Conservation (phyloP, 805 yeast species). For the Barnettozyma sp. region DNA sequence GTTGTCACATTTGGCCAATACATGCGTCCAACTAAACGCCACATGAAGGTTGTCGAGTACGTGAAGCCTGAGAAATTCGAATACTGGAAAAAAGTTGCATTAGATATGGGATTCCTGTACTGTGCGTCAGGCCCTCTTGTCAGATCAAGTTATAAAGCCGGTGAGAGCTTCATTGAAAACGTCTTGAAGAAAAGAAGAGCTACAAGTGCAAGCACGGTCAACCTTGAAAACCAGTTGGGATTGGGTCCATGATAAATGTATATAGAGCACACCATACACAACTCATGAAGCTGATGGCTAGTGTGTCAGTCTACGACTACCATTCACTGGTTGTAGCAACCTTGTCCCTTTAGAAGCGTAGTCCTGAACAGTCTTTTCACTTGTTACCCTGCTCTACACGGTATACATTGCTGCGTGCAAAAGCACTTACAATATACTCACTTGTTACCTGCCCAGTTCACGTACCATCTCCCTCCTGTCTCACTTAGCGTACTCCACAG, state of each 20-base stretch:
- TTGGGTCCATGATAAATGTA: not conserved
- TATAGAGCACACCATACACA: no score
- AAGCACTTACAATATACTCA: no score
- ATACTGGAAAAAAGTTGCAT: constrained; percentile 81
- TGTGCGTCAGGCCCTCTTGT: constrained; percentile 98
- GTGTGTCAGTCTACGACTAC: no score
- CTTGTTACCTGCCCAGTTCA: no score
- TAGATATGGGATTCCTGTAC: constrained; percentile 86
- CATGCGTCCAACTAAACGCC: constrained; percentile 98
- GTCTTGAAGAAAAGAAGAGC: constrained; percentile 65
- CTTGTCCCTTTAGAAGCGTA: no score
- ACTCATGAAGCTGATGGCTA: no score
- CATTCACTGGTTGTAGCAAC: no score
- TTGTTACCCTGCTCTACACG: no score
- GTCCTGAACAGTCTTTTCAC: no score
- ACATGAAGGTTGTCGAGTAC: constrained; percentile 96
- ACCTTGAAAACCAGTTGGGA: not conserved
- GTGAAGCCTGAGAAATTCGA: constrained; percentile 92
- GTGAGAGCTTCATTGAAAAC: constrained; percentile 94
- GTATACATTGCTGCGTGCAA: no score
- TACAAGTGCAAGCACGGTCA: not conserved
- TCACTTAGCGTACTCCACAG: not conserved
- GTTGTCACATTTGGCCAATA: constrained; percentile 98
- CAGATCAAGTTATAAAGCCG: constrained; percentile 95
- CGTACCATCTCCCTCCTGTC: no score